Conservation (phyloP, 2,329 filamentous ascomycete genomes). For the Ramichloridium luteum region DNA sequence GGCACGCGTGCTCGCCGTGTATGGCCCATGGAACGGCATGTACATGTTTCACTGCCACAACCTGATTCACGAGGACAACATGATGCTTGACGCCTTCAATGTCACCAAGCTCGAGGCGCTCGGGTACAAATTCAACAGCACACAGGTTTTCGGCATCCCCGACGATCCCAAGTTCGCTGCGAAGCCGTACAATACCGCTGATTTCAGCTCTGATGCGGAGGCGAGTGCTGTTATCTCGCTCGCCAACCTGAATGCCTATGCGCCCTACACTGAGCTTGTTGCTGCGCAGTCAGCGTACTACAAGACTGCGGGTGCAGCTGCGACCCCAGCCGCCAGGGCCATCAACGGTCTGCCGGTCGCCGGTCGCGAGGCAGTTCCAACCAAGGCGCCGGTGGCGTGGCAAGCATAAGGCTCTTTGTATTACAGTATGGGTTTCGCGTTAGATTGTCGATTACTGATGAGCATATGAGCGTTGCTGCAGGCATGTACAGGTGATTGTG, state of each 20-base stretch:
- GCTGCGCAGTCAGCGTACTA: conserved; percentile 18
- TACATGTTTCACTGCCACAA: conserved; percentile 33
- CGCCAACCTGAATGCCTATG: conserved; percentile 18
- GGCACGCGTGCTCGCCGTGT: conserved; percentile 40
- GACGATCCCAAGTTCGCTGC: conserved; percentile 14
- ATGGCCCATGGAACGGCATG: conserved; percentile 42
- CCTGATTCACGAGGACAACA: conserved; percentile 34
- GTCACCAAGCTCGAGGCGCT: conserved; percentile 26
- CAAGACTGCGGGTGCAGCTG: conserved; percentile 13
- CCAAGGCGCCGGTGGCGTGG: neutral
- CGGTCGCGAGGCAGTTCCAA: neutral
- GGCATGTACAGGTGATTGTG: too few relatives aligned
- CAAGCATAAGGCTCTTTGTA: too few relatives aligned
- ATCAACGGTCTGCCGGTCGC: neutral
- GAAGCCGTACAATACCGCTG: conserved; percentile 7
- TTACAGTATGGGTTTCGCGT: too few relatives aligned
- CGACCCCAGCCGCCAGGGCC: conserved; percentile 5
- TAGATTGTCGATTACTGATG: too few relatives aligned
- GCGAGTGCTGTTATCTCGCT: conserved; percentile 15
- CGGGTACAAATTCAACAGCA: conserved; percentile 18
- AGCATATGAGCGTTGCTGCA: too few relatives aligned
- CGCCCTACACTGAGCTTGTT: conserved; percentile 11
- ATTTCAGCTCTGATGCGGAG: conserved; percentile 9
- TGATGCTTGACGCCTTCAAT: conserved; percentile 35
- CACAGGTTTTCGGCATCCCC: conserved; percentile 16